A percentile compares a stretch with the other conserved stretches of the same genome.
Conservation (phyloP, 345 rosid genomes). For the Camelina hispida region DNA sequence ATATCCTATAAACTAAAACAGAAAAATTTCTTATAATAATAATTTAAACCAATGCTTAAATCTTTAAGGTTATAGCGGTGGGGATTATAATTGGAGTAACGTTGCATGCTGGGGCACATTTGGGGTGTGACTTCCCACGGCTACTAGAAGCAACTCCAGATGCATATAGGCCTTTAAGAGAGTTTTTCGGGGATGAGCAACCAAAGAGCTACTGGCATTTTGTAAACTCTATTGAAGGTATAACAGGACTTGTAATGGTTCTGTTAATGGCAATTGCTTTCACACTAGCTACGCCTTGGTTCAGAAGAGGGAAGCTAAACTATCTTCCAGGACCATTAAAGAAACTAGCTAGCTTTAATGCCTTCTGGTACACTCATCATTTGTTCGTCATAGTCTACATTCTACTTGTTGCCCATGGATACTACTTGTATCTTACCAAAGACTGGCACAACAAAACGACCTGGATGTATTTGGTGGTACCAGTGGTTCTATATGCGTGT, state of each 20-base stretch:
- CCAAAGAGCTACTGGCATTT: conserved; percentile 73
- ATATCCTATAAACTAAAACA: no score
- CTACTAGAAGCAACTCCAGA: conserved; percentile 60
- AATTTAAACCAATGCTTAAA: conserved; percentile 1
- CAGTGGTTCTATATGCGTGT: conserved; percentile 57
- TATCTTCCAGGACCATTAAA: conserved; percentile 61
- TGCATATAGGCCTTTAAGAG: conserved; percentile 56
- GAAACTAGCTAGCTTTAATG: conserved; percentile 83
- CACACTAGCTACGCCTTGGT: conserved; percentile 78
- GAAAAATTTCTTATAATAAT: no score
- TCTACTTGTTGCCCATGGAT: conserved; percentile 72
- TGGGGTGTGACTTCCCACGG: conserved; percentile 74
- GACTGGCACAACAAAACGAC: conserved; percentile 76
- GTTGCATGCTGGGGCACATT: conserved; percentile 62
- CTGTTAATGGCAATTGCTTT: conserved; percentile 77
- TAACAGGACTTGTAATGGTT: conserved; percentile 68
- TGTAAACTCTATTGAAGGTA: conserved; percentile 65
- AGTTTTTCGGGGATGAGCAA: conserved; percentile 63
- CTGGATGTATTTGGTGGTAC: conserved; percentile 81
- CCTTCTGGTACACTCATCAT: conserved; percentile 91
- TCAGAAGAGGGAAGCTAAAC: conserved; percentile 59
- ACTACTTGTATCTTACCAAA: conserved; percentile 59
- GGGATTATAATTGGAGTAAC: conserved; percentile 67
- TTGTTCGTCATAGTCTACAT: conserved; percentile 72
- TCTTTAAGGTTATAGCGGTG: conserved; percentile 68